A percentile compares a stretch with the other conserved stretches of the same genome.
phyloP scores from a whole-genome alignment of 2,329 filamentous ascomycete genomes.

The Nigrograna mackinnonii region DNA sequence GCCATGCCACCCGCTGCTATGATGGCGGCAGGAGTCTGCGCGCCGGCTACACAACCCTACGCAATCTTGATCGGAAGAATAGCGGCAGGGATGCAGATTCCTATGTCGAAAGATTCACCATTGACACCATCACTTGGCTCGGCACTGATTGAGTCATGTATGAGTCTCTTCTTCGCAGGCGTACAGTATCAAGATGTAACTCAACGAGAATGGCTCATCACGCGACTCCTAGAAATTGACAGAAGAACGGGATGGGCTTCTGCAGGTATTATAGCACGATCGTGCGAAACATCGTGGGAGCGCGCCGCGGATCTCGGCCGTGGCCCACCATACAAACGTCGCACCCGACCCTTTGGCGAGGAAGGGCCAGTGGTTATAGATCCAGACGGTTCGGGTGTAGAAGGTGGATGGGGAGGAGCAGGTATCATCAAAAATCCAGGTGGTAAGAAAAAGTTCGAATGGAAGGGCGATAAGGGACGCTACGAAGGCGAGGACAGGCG shows the following conservation, averaged over 20 bases:
- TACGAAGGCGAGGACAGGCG: conserved; percentile 34
- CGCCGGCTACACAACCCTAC: conserved; percentile 69
- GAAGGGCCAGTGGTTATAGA: conserved; percentile 19
- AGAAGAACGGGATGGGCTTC: conserved; percentile 87
- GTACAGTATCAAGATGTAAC: conserved; percentile 73
- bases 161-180: conserved; percentile 84
- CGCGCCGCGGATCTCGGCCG: conserved; percentile 72
- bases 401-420: neutral
- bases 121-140: conserved; percentile 80
- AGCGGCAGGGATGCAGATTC: conserved; percentile 66
- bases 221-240: conserved; percentile 73
- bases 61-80: conserved; percentile 81
- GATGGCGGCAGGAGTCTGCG: conserved; percentile 80
- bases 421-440: neutral
- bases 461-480: conserved; percentile 1
- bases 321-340: conserved; percentile 69
- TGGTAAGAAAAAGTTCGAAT: neutral
- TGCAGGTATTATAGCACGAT: conserved; percentile 76
- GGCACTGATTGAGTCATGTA: conserved; percentile 78
- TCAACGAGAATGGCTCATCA: conserved; percentile 79
- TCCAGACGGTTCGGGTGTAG: conserved; percentile 6
- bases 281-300: conserved; percentile 84
- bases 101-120: conserved; percentile 45
- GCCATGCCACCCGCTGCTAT: conserved; percentile 90
- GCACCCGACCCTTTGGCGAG: conserved; percentile 21